A percentile compares a stretch with the other conserved stretches of the same genome.
phyloP scores from a whole-genome alignment of 2,329 filamentous ascomycete genomes.

The Colletotrichum sansevieriae region DNA sequence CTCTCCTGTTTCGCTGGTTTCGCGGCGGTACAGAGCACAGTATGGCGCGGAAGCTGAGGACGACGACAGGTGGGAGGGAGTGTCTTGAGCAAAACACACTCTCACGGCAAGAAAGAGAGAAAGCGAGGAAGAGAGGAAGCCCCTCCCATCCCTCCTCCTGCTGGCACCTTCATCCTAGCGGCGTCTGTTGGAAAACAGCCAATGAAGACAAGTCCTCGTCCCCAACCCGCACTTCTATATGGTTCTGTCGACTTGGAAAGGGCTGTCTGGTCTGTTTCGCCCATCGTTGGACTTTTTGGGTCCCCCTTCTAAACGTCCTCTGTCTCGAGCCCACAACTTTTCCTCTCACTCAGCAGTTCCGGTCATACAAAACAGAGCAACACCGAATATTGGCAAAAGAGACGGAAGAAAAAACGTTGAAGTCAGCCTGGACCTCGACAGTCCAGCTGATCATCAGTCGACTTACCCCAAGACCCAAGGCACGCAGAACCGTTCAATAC shows the following conservation, averaged over 20 bases:
- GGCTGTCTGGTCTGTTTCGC: slow-evolving; percentile 37
- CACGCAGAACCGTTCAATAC: slow-evolving; percentile 36
- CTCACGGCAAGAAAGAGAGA: neutral
- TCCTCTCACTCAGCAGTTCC: slow-evolving; percentile 29
- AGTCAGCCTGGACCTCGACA: slow-evolving; percentile 37
- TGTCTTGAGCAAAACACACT: slow-evolving; percentile 10
- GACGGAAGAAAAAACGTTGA: slow-evolving; percentile 14
- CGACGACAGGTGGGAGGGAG: slow-evolving; percentile 17
- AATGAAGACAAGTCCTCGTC: slow-evolving; percentile 36
- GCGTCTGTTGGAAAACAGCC: slow-evolving; percentile 24
- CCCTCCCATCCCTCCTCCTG: slow-evolving; percentile 38
- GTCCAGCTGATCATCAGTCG: slow-evolving; percentile 37
- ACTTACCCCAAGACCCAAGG: slow-evolving; percentile 27
- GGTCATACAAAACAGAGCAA: slow-evolving; percentile 26
- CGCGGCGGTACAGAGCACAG: slow-evolving; percentile 14
- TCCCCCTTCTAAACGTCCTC: slow-evolving; percentile 29
- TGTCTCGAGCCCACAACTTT: slow-evolving; percentile 39
- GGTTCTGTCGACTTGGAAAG: slow-evolving; percentile 31
- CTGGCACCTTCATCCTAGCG: slow-evolving; percentile 39
- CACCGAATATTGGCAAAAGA: slow-evolving; percentile 10
- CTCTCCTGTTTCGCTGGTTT: slow-evolving; percentile 29
- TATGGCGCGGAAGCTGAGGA: slow-evolving; percentile 23
- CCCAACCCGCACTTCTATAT: slow-evolving; percentile 38
- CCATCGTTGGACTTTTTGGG: slow-evolving; percentile 37
- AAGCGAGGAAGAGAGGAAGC: slow-evolving; percentile 8